Evolutionary conservation across 805 yeast species (phyloP), one percentile per base, ranked within the genome.

Genomic region (Maudiozyma serrabonitensis): DNA sequence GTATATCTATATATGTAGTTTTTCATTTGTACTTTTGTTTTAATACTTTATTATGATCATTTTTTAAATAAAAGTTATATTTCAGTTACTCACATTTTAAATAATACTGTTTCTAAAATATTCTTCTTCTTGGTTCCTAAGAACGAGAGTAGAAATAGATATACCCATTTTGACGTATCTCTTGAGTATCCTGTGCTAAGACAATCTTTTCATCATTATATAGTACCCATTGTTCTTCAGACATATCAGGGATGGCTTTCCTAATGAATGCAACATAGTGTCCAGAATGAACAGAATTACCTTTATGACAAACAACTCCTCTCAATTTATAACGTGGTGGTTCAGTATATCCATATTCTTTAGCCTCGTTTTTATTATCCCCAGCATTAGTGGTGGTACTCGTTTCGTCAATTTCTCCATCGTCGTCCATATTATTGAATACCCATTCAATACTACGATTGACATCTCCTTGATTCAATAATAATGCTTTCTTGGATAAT

Each of bases 121-220:
- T 35, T 3, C 8, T n/a, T 15, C 3, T 4, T 13, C 4, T 35
- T 7, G 42, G 5, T 18, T 3, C 23, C 13, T 39, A 39, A 1
- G 26, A 19, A 19, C 42, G 42, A 1, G 58, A 53, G 48, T 60
- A 67, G 28, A 66, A 58, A 54, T 73, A 77, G 4, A 77, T 67
- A 54, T 77, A 78, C 2, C 80, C 74, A 58, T 76, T 73, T 50
- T 68, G 67, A 54, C 71, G 70, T 61, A 76, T 65, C 51, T 75
- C 81, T 19, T 67, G 68, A 8, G 66, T 58, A 37, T 70, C 70
- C 1, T 72, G 72, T 7, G 71, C 73, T 11, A 71, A 59, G 8
- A 84, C 91, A 2, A 89, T 95, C 65, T 87, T 88, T 58, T 89
- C 97, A 62, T 89, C 97, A 61, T 89, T 89, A 69, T 80, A 90